Percentiles rank a stretch among this genome's conserved stretches.
phyloP scores from a whole-genome alignment of 495 filamentous ascomycete species.

The Penicillium angulare region DNA sequence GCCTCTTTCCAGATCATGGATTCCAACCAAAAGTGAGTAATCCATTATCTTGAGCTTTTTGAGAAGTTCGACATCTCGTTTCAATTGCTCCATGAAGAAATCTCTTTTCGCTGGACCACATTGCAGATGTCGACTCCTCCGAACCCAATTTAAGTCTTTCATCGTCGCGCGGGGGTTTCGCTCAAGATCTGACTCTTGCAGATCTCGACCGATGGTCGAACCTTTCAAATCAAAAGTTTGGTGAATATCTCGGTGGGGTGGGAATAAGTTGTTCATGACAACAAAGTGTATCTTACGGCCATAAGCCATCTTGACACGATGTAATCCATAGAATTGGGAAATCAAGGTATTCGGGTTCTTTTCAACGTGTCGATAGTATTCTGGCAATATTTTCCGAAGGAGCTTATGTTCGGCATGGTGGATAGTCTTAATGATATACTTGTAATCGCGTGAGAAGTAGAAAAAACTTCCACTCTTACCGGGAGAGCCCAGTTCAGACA shows the following conservation, averaged over 20 bases:
- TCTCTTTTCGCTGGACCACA: slow-evolving; percentile 84
- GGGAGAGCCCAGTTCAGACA: slow-evolving; percentile 94
- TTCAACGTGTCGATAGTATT: slow-evolving; percentile 92
- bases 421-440: slow-evolving; percentile 99
- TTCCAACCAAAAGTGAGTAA: slow-evolving; percentile 92
- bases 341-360: slow-evolving; percentile 94
- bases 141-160: slow-evolving; percentile 97
- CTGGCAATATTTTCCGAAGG: slow-evolving; percentile 83
- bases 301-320: slow-evolving; percentile 97
- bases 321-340: slow-evolving; percentile 96
- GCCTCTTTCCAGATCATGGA: slow-evolving; percentile 83
- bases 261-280: slow-evolving; percentile 99
- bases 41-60: slow-evolving; percentile 96
- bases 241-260: slow-evolving; percentile 96
- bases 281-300: slow-evolving; percentile 99
- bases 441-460: slow-evolving; percentile 99
- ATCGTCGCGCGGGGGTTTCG: slow-evolving; percentile 88
- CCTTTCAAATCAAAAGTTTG: slow-evolving; percentile 96
- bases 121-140: slow-evolving; percentile 79
- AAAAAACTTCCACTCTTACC: slow-evolving; percentile 99
- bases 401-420: slow-evolving; percentile 96
- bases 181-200: slow-evolving; percentile 81
- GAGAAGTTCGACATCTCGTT: slow-evolving; percentile 79
- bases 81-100: slow-evolving; percentile 82
- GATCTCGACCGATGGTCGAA: slow-evolving; percentile 91